Conservation (phyloP, 257 asterid species). For the Dorcoceras hygrometricum region DNA sequence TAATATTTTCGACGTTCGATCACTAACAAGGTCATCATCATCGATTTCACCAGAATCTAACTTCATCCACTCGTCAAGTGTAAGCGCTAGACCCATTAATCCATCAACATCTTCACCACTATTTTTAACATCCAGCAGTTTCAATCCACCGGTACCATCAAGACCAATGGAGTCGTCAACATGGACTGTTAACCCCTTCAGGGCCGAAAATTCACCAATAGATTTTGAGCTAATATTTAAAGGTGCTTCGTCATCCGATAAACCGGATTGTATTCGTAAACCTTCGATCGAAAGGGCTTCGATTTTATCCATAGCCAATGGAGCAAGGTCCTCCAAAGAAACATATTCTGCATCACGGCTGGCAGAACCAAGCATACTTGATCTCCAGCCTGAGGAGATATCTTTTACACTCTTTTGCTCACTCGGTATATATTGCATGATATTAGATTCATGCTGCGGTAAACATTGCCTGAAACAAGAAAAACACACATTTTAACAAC, state of each 20-base stretch:
- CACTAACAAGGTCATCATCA: constrained; percentile 64
- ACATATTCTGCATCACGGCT: constrained; percentile 60
- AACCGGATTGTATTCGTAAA: constrained; percentile 85
- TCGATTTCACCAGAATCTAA: constrained; percentile 87
- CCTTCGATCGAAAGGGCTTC: constrained; percentile 68
- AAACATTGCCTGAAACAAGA: constrained; percentile 48
- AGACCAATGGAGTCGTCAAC: constrained; percentile 66
- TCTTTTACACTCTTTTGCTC: constrained; percentile 31
- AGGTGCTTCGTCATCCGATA: constrained; percentile 70
- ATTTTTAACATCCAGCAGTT: constrained; percentile 69
- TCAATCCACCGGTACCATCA: constrained; percentile 83
- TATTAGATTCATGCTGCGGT: constrained; percentile 36
- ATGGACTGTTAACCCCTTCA: constrained; percentile 57
- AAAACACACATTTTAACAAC: constrained; percentile 16
- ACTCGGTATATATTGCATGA: constrained; percentile 26
- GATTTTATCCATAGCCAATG: constrained; percentile 90
- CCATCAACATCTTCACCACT: constrained; percentile 77
- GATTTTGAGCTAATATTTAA: constrained; percentile 64
- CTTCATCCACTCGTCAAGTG: constrained; percentile 97
- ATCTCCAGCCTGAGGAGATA: constrained; percentile 26
- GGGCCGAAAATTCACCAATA: constrained; percentile 65
- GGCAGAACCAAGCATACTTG: constrained; percentile 31
- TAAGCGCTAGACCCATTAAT: constrained; percentile 80
- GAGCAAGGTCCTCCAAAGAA: constrained; percentile 86
- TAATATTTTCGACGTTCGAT: constrained; percentile 68